Percentiles rank a stretch among this genome's conserved stretches.
phyloP scores from a whole-genome alignment of 2,329 filamentous ascomycete genomes.

The Magnaporthales sp. region DNA sequence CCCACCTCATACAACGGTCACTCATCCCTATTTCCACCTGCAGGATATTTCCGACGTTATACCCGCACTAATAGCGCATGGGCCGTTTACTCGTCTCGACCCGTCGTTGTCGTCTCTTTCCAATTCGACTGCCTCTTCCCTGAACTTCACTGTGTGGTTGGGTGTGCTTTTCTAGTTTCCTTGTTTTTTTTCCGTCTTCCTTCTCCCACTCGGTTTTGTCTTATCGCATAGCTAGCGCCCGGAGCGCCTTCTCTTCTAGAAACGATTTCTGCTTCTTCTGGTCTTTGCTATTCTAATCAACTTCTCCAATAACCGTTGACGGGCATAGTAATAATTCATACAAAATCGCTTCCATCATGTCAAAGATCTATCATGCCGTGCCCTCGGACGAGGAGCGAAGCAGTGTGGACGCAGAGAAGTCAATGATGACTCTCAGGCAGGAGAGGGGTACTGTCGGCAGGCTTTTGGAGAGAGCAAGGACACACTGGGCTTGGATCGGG shows the following conservation, averaged over 20 bases:
- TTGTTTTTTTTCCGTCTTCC: not conserved
- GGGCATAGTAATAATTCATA: slow-evolving; percentile 14
- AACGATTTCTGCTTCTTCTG: not conserved
- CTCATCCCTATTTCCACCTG: not conserved
- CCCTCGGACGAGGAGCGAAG: slow-evolving; percentile 27
- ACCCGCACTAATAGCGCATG: not conserved
- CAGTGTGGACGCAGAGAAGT: slow-evolving; percentile 15
- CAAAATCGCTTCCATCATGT: slow-evolving; percentile 16
- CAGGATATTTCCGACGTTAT: not conserved
- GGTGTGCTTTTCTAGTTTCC: not conserved
- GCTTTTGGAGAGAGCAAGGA: slow-evolving; percentile 7
- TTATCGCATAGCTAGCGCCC: not conserved
- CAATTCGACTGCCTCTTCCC: not conserved
- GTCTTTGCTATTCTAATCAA: not conserved
- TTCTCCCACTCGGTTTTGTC: not conserved
- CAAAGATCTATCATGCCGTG: slow-evolving; percentile 24
- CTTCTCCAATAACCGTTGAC: slow-evolving; percentile 9
- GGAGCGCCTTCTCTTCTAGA: not conserved
- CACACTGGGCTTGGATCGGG: slow-evolving; percentile 29
- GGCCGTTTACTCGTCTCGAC: not conserved
- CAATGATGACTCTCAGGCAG: slow-evolving; percentile 3
- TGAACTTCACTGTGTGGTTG: not conserved
- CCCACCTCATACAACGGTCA: not conserved
- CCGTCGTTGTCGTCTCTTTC: not conserved
- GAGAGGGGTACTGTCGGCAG: slow-evolving; percentile 7